Evolutionary conservation across 2,329 filamentous ascomycete species (phyloP).

Genomic region (Colletotrichum eleusines): DNA sequence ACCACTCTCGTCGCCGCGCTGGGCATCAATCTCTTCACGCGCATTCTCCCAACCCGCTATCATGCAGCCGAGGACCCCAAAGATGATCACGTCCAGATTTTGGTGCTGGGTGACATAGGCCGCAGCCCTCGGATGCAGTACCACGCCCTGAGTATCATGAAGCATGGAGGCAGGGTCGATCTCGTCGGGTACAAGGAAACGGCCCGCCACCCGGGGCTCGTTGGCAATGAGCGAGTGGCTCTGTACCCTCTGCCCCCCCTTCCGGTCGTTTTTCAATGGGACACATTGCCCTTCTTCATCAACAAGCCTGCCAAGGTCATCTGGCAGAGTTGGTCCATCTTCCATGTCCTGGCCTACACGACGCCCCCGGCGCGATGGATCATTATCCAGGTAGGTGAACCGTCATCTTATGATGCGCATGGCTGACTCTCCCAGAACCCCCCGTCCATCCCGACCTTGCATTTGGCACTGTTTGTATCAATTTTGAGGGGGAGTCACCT

Average conservation of each 20-base stretch:
- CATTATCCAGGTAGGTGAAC: conserved; percentile 76
- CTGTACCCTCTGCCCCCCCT: conserved; percentile 78
- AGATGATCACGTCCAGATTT: conserved; percentile 74
- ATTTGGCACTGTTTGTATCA: conserved; percentile 78
- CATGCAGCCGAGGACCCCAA: conserved; percentile 50
- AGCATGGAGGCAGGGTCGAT: conserved; percentile 82
- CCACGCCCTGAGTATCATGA: conserved; percentile 91
- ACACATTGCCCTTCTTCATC: conserved; percentile 80
- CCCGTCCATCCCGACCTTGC: conserved; percentile 91
- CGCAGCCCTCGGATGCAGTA: conserved; percentile 98
- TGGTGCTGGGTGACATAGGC: conserved; percentile 95
- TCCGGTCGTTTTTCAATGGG: conserved; percentile 75
- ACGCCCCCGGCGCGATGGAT: conserved; percentile 85
- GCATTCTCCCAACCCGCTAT: conserved; percentile 52
- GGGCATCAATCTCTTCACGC: conserved; percentile 41
- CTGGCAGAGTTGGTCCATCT: conserved; percentile 81
- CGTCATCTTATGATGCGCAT: neutral
- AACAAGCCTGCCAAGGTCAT: conserved; percentile 87
- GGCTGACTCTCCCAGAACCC: conserved; percentile 74
- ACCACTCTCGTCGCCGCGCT: conserved; percentile 34
- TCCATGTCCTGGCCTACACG: conserved; percentile 78
- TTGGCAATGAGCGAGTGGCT: conserved; percentile 74
- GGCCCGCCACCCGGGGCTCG: conserved; percentile 81
- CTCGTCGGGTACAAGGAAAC: conserved; percentile 94
- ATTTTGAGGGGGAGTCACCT: conserved; percentile 83